These are phyloP conservation scores for Solanum hybrid DNA, from an alignment of 305 asterid species.

Conservation along the genomic window DNA sequence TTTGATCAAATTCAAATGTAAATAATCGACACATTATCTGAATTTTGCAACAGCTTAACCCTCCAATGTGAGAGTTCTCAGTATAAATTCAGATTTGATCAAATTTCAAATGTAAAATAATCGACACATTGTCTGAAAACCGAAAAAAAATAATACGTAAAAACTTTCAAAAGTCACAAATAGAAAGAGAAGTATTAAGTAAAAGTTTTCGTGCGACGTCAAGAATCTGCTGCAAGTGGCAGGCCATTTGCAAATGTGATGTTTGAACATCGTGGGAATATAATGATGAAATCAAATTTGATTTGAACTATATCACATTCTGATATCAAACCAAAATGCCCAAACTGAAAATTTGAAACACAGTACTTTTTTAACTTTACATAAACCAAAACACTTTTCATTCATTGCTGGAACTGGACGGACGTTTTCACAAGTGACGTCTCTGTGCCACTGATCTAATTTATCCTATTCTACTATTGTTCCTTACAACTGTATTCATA, in stretches of 20 bases:
- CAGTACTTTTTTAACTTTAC: not conserved
- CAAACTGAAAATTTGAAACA: not conserved
- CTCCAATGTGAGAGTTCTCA: too few relatives aligned
- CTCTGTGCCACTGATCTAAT: conserved; percentile 2
- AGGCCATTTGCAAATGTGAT: not conserved
- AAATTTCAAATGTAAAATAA: too few relatives aligned
- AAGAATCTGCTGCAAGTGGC: not conserved
- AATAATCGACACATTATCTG: not conserved
- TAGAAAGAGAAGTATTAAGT: too few relatives aligned
- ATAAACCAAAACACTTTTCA: not conserved
- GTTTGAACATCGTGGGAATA: not conserved
- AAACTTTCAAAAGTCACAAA: not conserved
- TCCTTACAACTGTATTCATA: not conserved
- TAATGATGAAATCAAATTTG: not conserved
- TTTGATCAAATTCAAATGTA: too few relatives aligned
- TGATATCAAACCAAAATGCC: not conserved
- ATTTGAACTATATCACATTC: not conserved
- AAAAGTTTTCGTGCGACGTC: not conserved
- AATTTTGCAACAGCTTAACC: too few relatives aligned
- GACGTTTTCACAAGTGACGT: conserved; percentile 4
- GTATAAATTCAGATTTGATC: too few relatives aligned
- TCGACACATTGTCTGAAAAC: not conserved
- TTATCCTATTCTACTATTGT: not conserved
- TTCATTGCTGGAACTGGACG: not conserved
- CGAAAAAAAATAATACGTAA: too few relatives aligned